Percentiles rank a stretch among this genome's conserved stretches.
phyloP scores from a whole-genome alignment of 495 filamentous ascomycete genomes.

The Talaromyces liani region DNA sequence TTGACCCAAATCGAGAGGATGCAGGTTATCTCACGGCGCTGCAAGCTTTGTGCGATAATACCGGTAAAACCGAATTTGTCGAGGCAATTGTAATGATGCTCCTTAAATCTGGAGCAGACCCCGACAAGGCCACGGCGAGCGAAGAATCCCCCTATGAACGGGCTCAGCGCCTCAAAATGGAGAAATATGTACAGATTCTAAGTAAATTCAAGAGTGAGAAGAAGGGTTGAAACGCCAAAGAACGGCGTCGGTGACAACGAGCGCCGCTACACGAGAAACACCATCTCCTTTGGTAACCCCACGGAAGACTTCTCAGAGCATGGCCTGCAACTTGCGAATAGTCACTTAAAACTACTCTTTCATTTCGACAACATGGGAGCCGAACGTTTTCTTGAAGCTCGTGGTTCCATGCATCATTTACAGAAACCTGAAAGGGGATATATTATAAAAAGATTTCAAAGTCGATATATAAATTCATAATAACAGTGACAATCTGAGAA shows the following conservation, averaged over 20 bases:
- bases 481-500: not conserved
- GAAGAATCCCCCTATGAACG: not conserved
- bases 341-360: not conserved
- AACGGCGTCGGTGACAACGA: not conserved
- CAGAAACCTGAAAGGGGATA: too few species aligned
- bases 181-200: not conserved
- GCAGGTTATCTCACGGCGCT: not conserved
- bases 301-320: not conserved
- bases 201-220: not conserved
- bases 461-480: not conserved
- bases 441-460: not conserved
- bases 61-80: not conserved
- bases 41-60: not conserved
- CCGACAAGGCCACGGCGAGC: not conserved
- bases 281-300: not conserved
- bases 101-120: not conserved
- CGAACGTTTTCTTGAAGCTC: not conserved
- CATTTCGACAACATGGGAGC: not conserved
- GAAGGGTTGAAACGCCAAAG: not conserved
- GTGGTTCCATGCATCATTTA: not conserved
- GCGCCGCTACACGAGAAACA: not conserved
- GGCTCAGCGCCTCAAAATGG: not conserved
- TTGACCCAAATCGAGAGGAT: not conserved
- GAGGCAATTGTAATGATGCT: not conserved
- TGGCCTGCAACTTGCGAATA: not conserved